A percentile compares a stretch with the other conserved stretches of the same genome.
phyloP scores from a whole-genome alignment of 495 filamentous ascomycete species.

The Aspergillus cavernicola region DNA sequence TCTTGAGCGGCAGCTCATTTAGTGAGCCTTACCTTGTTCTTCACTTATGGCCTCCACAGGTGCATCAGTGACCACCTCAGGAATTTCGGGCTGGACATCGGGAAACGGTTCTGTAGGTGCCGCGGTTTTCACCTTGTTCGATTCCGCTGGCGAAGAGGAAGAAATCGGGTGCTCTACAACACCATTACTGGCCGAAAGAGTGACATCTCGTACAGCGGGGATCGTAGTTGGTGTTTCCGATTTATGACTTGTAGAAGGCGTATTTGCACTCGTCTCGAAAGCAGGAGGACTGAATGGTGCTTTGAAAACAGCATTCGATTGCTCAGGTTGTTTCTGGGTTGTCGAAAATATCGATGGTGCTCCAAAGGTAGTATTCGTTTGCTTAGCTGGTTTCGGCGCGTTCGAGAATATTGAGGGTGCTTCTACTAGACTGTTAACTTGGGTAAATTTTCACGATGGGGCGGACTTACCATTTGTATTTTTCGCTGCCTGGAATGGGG shows the following conservation, averaged over 20 bases:
- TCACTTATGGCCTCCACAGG: neutral
- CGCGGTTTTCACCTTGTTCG: neutral
- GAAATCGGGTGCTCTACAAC: neutral
- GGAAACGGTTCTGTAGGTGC: neutral
- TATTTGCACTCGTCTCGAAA: neutral
- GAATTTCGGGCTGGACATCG: neutral
- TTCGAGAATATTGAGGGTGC: neutral
- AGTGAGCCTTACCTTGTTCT: neutral
- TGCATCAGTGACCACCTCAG: neutral
- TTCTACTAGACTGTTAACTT: neutral
- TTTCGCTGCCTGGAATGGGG: neutral
- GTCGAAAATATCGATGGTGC: neutral
- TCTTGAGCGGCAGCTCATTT: neutral
- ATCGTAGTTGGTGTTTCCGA: neutral
- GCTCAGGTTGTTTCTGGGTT: neutral
- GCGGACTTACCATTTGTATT: conserved; percentile 2
- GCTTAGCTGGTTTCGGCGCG: neutral
- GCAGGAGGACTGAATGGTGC: neutral
- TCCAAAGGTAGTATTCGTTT: neutral
- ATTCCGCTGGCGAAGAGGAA: neutral
- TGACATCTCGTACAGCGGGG: neutral
- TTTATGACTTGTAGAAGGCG: neutral
- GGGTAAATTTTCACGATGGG: too few species aligned
- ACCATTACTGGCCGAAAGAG: neutral
- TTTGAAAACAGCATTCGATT: neutral